phyloP scores from a whole-genome alignment of 352 stramenopile genomes.

The Phytophthora constricta region DNA sequence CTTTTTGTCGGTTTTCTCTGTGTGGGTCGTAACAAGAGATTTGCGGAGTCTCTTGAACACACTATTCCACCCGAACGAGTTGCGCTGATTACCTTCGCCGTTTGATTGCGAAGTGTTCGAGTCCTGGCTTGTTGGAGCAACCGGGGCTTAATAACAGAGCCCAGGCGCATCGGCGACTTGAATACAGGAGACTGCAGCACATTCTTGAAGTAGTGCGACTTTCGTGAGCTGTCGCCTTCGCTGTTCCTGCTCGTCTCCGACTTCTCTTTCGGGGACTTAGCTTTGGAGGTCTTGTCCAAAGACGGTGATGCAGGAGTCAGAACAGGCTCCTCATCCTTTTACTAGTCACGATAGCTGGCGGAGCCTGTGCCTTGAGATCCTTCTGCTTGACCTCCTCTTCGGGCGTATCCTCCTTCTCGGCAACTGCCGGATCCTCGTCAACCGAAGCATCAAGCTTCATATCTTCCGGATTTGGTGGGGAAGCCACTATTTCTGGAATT shows the following conservation, averaged over 20 bases:
- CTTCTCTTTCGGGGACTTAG: slow-evolving; percentile 40
- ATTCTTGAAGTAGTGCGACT: slow-evolving; percentile 88
- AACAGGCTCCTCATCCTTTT: slow-evolving; percentile 15
- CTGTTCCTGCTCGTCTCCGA: slow-evolving; percentile 24
- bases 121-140: slow-evolving; percentile 39
- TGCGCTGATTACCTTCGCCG: slow-evolving; percentile 40
- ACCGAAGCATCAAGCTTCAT: slow-evolving; percentile 1
- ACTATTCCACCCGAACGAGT: slow-evolving; percentile 81
- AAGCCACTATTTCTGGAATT: slow-evolving; percentile 11
- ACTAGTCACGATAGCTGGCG: slow-evolving; percentile 17
- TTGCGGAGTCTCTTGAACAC: slow-evolving; percentile 85
- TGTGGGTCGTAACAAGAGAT: slow-evolving; percentile 71
- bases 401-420: slow-evolving; percentile 15
- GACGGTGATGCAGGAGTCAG: slow-evolving; percentile 17
- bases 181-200: slow-evolving; percentile 87
- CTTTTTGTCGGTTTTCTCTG: slow-evolving; percentile 74
- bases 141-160: slow-evolving; percentile 76
- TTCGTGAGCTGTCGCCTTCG: slow-evolving; percentile 50
- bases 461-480: background rate
- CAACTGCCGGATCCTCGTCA: background rate
- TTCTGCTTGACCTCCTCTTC: slow-evolving; percentile 21
- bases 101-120: slow-evolving; percentile 32
- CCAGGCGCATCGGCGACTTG: slow-evolving; percentile 77
- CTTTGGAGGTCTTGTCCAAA: slow-evolving; percentile 16
- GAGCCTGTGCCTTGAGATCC: background rate